Conservation (phyloP, 352 stramenopile genomes). For the Pythium aquatile region DNA sequence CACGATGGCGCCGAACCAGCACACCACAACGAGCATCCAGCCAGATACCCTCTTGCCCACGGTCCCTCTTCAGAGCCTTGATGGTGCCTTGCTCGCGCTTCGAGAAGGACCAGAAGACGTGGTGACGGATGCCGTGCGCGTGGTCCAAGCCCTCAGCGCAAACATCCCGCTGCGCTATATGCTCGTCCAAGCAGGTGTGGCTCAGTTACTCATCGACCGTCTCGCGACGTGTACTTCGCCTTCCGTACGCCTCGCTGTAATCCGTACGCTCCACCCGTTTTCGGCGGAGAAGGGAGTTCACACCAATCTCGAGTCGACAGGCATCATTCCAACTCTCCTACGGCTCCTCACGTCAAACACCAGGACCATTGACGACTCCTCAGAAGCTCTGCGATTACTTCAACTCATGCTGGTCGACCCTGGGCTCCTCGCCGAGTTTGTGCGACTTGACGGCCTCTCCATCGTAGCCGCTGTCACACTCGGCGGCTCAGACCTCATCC, state of each 20-base stretch:
- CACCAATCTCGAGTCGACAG: background rate
- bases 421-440: constrained; percentile 1
- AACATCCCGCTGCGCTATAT: background rate
- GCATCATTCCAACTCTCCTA: background rate
- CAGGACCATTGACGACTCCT: background rate
- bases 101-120: background rate
- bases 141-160: background rate
- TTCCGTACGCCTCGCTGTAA: background rate
- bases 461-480: constrained; percentile 6
- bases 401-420: constrained; percentile 15
- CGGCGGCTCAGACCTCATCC: background rate
- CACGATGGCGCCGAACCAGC: background rate
- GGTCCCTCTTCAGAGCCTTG: background rate
- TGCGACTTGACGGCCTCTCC: constrained; percentile 10
- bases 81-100: background rate
- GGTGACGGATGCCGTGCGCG: background rate
- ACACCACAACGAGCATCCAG: background rate
- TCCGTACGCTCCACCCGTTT: background rate
- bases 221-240: background rate
- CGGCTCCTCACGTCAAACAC: background rate
- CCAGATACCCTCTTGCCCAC: no score
- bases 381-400: constrained; percentile 6
- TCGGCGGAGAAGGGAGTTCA: constrained; percentile 1
- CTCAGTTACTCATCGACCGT: background rate
- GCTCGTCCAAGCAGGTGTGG: background rate